Percentiles rank a stretch among this genome's conserved stretches.
Conservation (phyloP, 2,329 filamentous ascomycete genomes). For the Hypoxylon sp. region DNA sequence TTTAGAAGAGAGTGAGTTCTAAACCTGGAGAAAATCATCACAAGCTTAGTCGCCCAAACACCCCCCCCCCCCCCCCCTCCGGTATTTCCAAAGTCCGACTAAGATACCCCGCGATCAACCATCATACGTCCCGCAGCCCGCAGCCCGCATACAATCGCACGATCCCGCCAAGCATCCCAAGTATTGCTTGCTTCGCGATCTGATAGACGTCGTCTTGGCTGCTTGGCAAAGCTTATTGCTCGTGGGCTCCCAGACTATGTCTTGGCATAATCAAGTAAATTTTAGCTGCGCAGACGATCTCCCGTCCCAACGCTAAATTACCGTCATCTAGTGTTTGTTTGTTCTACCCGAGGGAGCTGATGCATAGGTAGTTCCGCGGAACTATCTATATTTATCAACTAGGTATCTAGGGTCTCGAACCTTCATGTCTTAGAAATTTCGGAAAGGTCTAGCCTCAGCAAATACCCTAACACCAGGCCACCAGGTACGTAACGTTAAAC, state of each 20-base stretch:
- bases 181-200: constrained; percentile 34
- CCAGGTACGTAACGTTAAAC: constrained; percentile 3
- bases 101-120: constrained; percentile 39
- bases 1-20: no score
- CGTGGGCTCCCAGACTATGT: constrained; percentile 40
- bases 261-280: constrained; percentile 42
- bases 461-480: background rate
- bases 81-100: constrained; percentile 25
- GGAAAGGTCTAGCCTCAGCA: background rate
- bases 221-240: constrained; percentile 55
- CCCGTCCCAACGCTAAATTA: constrained; percentile 18
- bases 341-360: constrained; percentile 7
- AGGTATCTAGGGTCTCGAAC: background rate
- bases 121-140: background rate
- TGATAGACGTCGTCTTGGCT: constrained; percentile 39
- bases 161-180: constrained; percentile 9
- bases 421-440: background rate
- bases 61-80: background rate
- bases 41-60: background rate
- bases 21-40: background rate
- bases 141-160: background rate
- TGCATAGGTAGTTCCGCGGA: background rate
- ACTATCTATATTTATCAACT: background rate
- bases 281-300: constrained; percentile 23
- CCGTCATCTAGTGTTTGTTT: background rate